phyloP scores from a whole-genome alignment of 148 eudicot genomes.

The Drosera capensis region DNA sequence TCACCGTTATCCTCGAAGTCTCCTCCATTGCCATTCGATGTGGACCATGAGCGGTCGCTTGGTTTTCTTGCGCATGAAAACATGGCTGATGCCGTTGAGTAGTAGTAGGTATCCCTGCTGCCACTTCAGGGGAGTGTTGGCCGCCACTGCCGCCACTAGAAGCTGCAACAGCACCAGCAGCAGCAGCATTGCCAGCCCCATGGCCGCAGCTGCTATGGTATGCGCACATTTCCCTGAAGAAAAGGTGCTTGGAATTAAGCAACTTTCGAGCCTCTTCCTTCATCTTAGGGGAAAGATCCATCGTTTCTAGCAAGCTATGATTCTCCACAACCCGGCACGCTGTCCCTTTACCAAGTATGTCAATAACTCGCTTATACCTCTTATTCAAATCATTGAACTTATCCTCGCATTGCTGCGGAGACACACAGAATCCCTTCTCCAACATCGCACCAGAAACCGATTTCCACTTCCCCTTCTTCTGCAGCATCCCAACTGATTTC shows the following conservation, averaged over 20 bases:
- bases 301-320: constrained; percentile 54
- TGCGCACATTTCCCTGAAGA: constrained; percentile 93
- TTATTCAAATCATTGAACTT: constrained; percentile 90
- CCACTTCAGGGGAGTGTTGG: constrained; percentile 13
- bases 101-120: constrained; percentile 9
- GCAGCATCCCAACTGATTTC: constrained; percentile 35
- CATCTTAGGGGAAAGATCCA: constrained; percentile 58
- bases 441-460: constrained; percentile 87
- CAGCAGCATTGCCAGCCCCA: constrained; percentile 10
- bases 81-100: constrained; percentile 19
- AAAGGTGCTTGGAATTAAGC: constrained; percentile 85
- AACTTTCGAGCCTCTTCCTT: constrained; percentile 77
- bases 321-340: constrained; percentile 82
- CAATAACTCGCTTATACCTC: constrained; percentile 91
- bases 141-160: constrained; percentile 5
- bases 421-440: constrained; percentile 82
- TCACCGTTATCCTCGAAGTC: constrained; percentile 5
- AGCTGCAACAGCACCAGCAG: background rate
- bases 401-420: constrained; percentile 97
- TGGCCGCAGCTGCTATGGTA: constrained; percentile 72
- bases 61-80: constrained; percentile 22
- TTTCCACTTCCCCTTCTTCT: constrained; percentile 98
- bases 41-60: constrained; percentile 6
- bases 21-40: constrained; percentile 16
- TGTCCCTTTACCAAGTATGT: constrained; percentile 70